Conservation (phyloP, 139 green algal genomes). For the Closterium sp. region DNA sequence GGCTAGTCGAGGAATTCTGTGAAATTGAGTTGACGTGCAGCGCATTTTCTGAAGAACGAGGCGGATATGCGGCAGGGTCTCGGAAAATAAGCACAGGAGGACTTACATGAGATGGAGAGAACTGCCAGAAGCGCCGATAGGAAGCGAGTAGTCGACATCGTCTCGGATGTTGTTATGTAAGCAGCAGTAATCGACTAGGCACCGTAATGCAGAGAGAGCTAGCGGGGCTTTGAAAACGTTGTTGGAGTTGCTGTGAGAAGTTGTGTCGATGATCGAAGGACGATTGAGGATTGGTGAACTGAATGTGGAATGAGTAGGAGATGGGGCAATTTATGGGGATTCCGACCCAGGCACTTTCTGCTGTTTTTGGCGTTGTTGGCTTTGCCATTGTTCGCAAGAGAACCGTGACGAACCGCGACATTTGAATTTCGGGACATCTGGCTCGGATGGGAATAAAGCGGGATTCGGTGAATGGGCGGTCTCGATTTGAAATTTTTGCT, state of each 20-base stretch:
- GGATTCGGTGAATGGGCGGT: too few relatives aligned
- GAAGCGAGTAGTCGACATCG: not conserved
- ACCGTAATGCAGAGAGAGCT: not conserved
- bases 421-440: not conserved
- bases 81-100: not conserved
- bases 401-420: not conserved
- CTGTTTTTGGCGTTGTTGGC: not conserved
- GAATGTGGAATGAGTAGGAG: not conserved
- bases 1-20: not conserved
- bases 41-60: too few relatives aligned
- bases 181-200: not conserved
- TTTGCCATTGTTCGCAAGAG: not conserved
- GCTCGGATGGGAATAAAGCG: too few relatives aligned
- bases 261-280: not conserved
- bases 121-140: not conserved
- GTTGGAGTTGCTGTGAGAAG: not conserved
- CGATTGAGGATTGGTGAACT: not conserved
- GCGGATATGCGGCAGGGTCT: too few relatives aligned
- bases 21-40: too few relatives aligned
- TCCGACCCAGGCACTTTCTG: too few relatives aligned
- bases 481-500: too few relatives aligned
- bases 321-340: not conserved
- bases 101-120: not conserved
- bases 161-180: not conserved
- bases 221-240: not conserved